Evolutionary conservation across 805 yeast genomes (phyloP).

Genomic region (Candida nemodendra): DNA sequence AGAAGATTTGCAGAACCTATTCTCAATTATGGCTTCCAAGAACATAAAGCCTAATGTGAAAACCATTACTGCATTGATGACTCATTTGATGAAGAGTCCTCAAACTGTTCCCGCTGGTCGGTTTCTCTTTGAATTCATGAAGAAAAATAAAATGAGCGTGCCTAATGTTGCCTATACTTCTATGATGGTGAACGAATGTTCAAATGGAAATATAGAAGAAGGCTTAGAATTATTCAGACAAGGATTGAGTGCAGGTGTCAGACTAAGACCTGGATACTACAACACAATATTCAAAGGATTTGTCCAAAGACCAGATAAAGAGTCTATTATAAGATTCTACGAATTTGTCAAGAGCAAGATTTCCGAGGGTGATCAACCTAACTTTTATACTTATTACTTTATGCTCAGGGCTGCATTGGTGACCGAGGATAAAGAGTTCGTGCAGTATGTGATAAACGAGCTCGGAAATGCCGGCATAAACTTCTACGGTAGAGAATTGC

Average conservation of each 20-base stretch:
- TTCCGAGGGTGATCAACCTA: constrained; percentile 36
- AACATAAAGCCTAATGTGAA: constrained; percentile 40
- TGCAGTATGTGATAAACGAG: constrained; percentile 40
- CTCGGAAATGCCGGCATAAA: constrained; percentile 31
- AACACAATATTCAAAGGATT: constrained; percentile 52
- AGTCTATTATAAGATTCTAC: constrained; percentile 42
- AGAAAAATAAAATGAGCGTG: constrained; percentile 30
- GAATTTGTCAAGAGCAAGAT: constrained; percentile 30
- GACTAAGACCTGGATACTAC: constrained; percentile 38
- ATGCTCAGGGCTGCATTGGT: constrained; percentile 40
- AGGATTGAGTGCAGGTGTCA: constrained; percentile 34
- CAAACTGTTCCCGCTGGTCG: constrained; percentile 52
- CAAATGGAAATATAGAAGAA: constrained; percentile 37
- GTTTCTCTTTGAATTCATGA: constrained; percentile 42
- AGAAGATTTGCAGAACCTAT: constrained; percentile 29
- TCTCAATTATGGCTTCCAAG: constrained; percentile 33
- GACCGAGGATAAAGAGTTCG: constrained; percentile 31
- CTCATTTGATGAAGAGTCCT: constrained; percentile 50
- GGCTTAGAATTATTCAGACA: constrained; percentile 43
- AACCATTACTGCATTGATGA: constrained; percentile 52
- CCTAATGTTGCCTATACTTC: constrained; percentile 43
- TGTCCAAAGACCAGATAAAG: constrained; percentile 32
- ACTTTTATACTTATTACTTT: constrained; percentile 49
- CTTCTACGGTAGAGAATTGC: constrained; percentile 41
- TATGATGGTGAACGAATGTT: constrained; percentile 47